phyloP scores from a whole-genome alignment of 306 rosid species.

The Inga leiocalycina region DNA sequence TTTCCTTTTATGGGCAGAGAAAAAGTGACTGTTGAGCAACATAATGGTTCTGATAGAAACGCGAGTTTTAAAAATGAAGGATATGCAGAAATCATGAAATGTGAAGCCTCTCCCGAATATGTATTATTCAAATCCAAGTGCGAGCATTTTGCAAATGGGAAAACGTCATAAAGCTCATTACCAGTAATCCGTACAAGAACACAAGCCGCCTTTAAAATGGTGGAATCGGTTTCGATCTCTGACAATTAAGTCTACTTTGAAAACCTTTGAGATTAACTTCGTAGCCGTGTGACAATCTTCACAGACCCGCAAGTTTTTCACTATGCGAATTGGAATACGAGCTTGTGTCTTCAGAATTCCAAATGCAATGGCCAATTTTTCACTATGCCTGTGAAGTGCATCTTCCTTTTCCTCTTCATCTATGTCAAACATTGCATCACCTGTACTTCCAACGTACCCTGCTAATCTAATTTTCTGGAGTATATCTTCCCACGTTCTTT shows the following conservation, averaged over 20 bases:
- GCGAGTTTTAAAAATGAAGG: no score
- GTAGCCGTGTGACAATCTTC: slow-evolving; percentile 57
- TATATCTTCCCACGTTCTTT: slow-evolving; percentile 48
- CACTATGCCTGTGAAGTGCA: slow-evolving; percentile 53
- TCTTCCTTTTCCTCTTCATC: slow-evolving; percentile 58
- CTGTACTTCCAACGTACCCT: slow-evolving; percentile 47
- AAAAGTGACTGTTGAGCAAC: no score
- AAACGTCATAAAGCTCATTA: not conserved
- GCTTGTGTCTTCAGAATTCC: slow-evolving; percentile 45
- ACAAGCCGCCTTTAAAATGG: slow-evolving; percentile 44
- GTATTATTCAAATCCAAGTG: not conserved
- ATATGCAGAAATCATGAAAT: not conserved
- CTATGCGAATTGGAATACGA: slow-evolving; percentile 43
- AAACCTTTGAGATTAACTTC: slow-evolving; percentile 44
- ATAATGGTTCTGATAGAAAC: no score
- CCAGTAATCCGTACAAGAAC: slow-evolving; percentile 56
- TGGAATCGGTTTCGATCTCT: slow-evolving; percentile 54
- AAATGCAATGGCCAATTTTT: slow-evolving; percentile 55
- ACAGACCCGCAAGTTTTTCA: slow-evolving; percentile 49
- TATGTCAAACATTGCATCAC: slow-evolving; percentile 49
- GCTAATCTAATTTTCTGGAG: slow-evolving; percentile 43
- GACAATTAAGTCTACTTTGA: slow-evolving; percentile 45
- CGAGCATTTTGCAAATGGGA: not conserved
- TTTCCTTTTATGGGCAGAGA: no score
- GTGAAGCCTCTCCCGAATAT: not conserved